phyloP scores from a whole-genome alignment of 768 basidiomycete genomes.

The Rhodotorula sphaerocarpa region DNA sequence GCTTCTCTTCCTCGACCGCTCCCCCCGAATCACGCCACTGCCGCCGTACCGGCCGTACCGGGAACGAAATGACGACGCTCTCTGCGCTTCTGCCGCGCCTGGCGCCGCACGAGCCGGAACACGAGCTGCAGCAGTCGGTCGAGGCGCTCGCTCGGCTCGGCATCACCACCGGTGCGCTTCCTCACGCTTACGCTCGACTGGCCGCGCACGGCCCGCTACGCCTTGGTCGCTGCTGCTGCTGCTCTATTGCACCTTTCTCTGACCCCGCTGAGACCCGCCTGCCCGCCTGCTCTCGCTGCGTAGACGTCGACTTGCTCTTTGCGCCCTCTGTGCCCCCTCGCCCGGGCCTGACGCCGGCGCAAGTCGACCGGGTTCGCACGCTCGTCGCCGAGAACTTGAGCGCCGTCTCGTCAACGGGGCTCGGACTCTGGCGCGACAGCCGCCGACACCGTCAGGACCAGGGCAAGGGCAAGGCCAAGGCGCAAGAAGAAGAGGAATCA shows the following conservation, averaged over 20 bases:
- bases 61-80: background rate
- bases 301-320: slow-evolving; percentile 6
- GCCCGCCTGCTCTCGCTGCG: too few species aligned
- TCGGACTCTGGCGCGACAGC: background rate
- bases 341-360: background rate
- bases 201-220: too few species aligned
- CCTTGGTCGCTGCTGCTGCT: too few species aligned
- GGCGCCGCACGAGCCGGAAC: background rate
- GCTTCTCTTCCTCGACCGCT: too few species aligned
- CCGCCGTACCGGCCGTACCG: too few species aligned
- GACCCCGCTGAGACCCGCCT: too few species aligned
- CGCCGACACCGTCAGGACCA: too few species aligned
- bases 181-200: background rate
- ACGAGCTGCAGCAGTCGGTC: background rate
- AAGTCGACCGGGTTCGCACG: background rate
- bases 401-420: background rate
- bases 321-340: background rate
- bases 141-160: background rate
- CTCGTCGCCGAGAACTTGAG: background rate
- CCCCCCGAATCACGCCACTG: too few species aligned
- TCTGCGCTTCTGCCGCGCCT: background rate
- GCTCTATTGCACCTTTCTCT: too few species aligned
- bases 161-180: background rate
- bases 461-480: background rate
- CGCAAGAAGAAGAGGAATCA: background rate